phyloP scores from a whole-genome alignment of 2,329 filamentous ascomycete genomes.

The Alternaria sp. region DNA sequence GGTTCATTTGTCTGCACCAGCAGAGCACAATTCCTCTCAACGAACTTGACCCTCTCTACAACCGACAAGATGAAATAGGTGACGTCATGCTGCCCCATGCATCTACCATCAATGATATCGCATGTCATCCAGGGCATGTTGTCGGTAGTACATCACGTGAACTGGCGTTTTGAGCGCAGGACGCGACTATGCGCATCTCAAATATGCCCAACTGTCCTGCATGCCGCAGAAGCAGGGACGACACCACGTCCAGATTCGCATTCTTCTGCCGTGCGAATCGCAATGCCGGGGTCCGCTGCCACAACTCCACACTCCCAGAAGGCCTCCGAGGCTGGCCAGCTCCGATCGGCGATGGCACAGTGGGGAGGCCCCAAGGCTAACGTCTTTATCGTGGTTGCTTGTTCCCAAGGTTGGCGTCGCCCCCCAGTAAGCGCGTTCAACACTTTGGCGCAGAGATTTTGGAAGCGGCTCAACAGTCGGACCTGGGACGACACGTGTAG shows the following conservation, averaged over 20 bases:
- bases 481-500: slow-evolving; percentile 8
- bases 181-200: slow-evolving; percentile 4
- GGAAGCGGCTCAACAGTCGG: slow-evolving; percentile 11
- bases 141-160: slow-evolving; percentile 12
- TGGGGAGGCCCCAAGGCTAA: slow-evolving; percentile 21
- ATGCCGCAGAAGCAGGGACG: slow-evolving; percentile 6
- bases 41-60: not conserved
- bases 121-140: not conserved
- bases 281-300: slow-evolving; percentile 16
- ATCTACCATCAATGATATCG: not conserved
- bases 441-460: slow-evolving; percentile 29
- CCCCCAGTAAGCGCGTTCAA: slow-evolving; percentile 39
- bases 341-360: slow-evolving; percentile 26
- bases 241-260: not conserved
- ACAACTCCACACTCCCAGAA: slow-evolving; percentile 22
- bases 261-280: slow-evolving; percentile 11
- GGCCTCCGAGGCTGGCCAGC: slow-evolving; percentile 18
- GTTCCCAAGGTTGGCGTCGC: slow-evolving; percentile 25
- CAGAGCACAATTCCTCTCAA: not conserved
- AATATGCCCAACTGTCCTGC: not conserved
- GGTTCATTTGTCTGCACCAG: not conserved
- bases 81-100: not conserved
- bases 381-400: slow-evolving; percentile 27
- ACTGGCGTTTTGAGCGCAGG: slow-evolving; percentile 13
- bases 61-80: not conserved